These are phyloP conservation scores for Vicia villosa DNA, from an alignment of 306 rosid species.

Conservation along the genomic window DNA sequence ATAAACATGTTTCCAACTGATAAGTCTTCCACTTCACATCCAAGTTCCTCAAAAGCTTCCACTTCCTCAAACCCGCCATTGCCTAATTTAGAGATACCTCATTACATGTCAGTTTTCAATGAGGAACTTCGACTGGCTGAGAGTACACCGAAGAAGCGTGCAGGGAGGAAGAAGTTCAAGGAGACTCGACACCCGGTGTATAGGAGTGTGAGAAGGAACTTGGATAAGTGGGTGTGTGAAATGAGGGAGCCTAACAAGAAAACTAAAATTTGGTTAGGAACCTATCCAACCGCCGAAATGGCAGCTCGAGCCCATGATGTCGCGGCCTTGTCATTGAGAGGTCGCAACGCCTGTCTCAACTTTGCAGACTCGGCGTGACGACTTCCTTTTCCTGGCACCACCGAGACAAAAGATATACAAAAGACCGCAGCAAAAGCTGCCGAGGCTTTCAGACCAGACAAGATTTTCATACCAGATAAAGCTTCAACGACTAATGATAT, in stretches of 20 bases:
- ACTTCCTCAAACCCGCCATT: background rate
- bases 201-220: no score
- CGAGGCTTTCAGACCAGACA: slow-evolving; percentile 57
- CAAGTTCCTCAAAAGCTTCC: background rate
- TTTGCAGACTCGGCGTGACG: slow-evolving; percentile 75
- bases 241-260: slow-evolving; percentile 83
- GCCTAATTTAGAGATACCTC: slow-evolving; percentile 9
- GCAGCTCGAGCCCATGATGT: slow-evolving; percentile 90
- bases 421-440: slow-evolving; percentile 66
- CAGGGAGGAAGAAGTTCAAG: no score
- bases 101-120: slow-evolving; percentile 36
- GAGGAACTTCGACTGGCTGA: slow-evolving; percentile 67
- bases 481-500: background rate
- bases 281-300: slow-evolving; percentile 78
- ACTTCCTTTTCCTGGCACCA: slow-evolving; percentile 53
- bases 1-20: slow-evolving; percentile 38
- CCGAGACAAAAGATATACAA: slow-evolving; percentile 63
- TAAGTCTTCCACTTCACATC: background rate
- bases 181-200: no score
- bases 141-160: no score
- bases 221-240: no score
- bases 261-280: slow-evolving; percentile 54
- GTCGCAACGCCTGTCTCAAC: no score
- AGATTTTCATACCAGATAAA: slow-evolving; percentile 48
- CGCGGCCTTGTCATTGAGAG: slow-evolving; percentile 66